Evolutionary conservation across 192 early-diverging fungal genomes (phyloP), one percentile per base, ranked within the genome.

Genomic region (Blastocladiella britannica): DNA sequence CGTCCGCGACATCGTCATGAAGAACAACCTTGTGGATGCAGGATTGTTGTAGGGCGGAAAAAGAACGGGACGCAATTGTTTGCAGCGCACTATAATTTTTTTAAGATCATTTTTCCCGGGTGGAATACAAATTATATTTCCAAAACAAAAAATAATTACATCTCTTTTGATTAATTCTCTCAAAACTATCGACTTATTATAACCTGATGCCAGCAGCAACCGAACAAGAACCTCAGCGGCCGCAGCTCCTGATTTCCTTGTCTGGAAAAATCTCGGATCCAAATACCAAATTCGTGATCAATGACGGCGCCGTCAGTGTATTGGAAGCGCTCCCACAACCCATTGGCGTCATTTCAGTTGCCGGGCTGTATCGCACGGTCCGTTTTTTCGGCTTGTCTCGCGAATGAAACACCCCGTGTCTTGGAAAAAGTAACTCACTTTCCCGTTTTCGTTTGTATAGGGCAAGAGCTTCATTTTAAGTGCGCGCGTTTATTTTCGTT

Each of bases 1-100:
- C 25, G 82, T 89, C 57, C 88, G 84, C 63, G 85, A 87, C 64
- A 88, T 89, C 62, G 81, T 89, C 65, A 86, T 89, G 55, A 85
- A 88, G 62, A 76, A 72, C 53, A 89, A 88, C 67, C 67, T 89
- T 27, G 74, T 83, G 54, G 81, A 87, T 62, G 76, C 75, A 62
- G 87, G 85, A 54, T 63, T 89, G 56, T 63, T 89, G 60, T 89
- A 76, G n/a, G 15, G 37, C 37, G 37, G 0, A n/a, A n/a, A n/a
- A n/a, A n/a, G n/a, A n/a, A n/a, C n/a, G n/a, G n/a, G n/a, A n/a
- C n/a, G n/a, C n/a, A n/a, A n/a, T n/a, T n/a, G n/a, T n/a, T n/a
- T n/a, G n/a, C n/a, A n/a, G n/a, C n/a, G n/a, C n/a, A n/a, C n/a
- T n/a, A n/a, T n/a, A n/a, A n/a, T n/a, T n/a, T n/a, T n/a, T n/a